phyloP scores from a whole-genome alignment of 2,329 filamentous ascomycete species.

The Xylariaceae sp. region DNA sequence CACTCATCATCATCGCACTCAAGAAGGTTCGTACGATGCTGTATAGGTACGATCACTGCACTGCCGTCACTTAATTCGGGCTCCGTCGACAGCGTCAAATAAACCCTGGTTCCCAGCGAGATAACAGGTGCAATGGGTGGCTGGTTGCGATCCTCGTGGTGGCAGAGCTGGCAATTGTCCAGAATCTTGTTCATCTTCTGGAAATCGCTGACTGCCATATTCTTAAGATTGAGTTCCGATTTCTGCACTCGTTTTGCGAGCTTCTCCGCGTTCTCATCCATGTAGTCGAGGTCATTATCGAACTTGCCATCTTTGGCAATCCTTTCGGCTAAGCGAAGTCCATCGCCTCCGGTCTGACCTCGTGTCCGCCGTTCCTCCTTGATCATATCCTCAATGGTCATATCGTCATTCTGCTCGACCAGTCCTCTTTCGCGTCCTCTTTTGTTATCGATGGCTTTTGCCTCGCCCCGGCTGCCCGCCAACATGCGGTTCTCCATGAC shows the following conservation, averaged over 20 bases:
- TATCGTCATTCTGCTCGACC: constrained; percentile 89
- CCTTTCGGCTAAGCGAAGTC: constrained; percentile 77
- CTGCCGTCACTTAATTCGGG: constrained; percentile 82
- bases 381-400: constrained; percentile 96
- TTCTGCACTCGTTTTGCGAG: constrained; percentile 84
- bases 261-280: constrained; percentile 93
- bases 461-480: constrained; percentile 68
- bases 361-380: constrained; percentile 86
- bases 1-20: constrained; percentile 99
- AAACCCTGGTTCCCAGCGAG: constrained; percentile 80
- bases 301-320: constrained; percentile 93
- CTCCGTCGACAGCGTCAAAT: constrained; percentile 81
- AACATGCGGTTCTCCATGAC: constrained; percentile 89
- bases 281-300: constrained; percentile 88
- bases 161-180: constrained; percentile 84
- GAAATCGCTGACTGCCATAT: constrained; percentile 80
- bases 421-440: constrained; percentile 79
- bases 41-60: constrained; percentile 82
- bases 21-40: constrained; percentile 84
- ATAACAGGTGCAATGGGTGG: constrained; percentile 81
- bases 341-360: constrained; percentile 73
- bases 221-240: constrained; percentile 82
- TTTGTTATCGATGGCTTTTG: constrained; percentile 72
- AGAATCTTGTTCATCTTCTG: constrained; percentile 84
- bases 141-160: constrained; percentile 74